Evolutionary conservation across 805 yeast genomes (phyloP).

Genomic region (Tetrapisispora phaffii): DNA sequence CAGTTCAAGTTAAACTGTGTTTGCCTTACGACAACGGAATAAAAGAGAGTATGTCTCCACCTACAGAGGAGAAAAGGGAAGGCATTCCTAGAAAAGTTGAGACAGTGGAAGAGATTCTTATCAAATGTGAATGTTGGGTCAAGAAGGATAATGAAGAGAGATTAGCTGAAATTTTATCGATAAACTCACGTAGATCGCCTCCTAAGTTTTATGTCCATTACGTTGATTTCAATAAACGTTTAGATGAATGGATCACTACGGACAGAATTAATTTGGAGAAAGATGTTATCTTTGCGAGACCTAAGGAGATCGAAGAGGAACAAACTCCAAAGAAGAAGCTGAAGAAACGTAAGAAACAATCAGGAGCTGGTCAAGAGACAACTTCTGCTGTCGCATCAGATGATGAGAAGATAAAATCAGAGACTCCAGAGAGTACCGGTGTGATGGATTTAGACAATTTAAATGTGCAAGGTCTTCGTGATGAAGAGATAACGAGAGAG

Average conservation of each 20-base stretch:
- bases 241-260: constrained; percentile 86
- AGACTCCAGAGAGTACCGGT: constrained; percentile 36
- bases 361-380: constrained; percentile 5
- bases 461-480: constrained; percentile 69
- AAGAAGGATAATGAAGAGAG: constrained; percentile 72
- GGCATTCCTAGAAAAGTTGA: constrained; percentile 23
- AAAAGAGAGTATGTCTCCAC: constrained; percentile 5
- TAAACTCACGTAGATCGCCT: constrained; percentile 64
- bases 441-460: constrained; percentile 77
- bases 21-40: too few relatives aligned
- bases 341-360: constrained; percentile 29
- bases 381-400: not conserved
- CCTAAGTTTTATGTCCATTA: constrained; percentile 87
- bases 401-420: constrained; percentile 10
- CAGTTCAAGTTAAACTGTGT: too few relatives aligned
- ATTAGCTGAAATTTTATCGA: constrained; percentile 75
- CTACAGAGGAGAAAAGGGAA: constrained; percentile 1
- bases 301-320: constrained; percentile 40
- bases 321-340: constrained; percentile 25
- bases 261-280: constrained; percentile 63
- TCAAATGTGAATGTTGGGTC: constrained; percentile 78
- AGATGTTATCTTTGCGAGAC: constrained; percentile 64
- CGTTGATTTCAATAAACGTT: constrained; percentile 86
- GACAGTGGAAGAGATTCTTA: constrained; percentile 41
- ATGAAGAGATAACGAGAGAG: constrained; percentile 71